phyloP scores from a whole-genome alignment of 2,329 filamentous ascomycete genomes.

The Neodidymelliopsis sp. region DNA sequence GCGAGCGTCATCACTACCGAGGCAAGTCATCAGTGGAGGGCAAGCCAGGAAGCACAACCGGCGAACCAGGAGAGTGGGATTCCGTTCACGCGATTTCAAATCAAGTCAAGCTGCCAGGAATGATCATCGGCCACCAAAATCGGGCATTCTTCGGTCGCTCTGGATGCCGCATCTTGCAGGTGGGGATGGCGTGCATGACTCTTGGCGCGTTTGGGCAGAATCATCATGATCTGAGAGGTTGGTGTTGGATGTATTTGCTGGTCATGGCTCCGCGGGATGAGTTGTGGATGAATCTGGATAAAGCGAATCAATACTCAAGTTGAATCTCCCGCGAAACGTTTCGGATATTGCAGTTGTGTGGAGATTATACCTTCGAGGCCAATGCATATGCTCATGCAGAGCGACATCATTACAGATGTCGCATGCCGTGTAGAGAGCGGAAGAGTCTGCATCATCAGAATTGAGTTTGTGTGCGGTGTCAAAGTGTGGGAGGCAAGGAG shows the following conservation, averaged over 20 bases:
- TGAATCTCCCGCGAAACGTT: constrained; percentile 2
- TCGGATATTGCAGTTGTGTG: constrained; percentile 8
- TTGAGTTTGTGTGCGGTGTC: constrained; percentile 12
- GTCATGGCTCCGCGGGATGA: constrained; percentile 9
- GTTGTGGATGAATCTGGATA: constrained; percentile 3
- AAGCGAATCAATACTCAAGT: constrained; percentile 11
- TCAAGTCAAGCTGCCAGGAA: constrained; percentile 23
- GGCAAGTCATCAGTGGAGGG: constrained; percentile 23
- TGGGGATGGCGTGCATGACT: constrained; percentile 14
- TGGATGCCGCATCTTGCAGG: constrained; percentile 18
- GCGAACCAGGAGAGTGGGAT: constrained; percentile 12
- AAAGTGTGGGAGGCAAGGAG: constrained; percentile 7
- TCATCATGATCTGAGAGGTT: constrained; percentile 20
- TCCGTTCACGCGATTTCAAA: constrained; percentile 27
- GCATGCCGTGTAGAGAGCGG: neutral
- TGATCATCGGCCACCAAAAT: constrained; percentile 31
- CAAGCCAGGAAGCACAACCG: constrained; percentile 17
- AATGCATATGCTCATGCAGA: constrained; percentile 13
- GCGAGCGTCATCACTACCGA: constrained; percentile 22
- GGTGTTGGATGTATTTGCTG: constrained; percentile 5
- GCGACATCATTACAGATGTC: constrained; percentile 13
- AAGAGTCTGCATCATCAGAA: constrained; percentile 6
- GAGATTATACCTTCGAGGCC: constrained; percentile 9
- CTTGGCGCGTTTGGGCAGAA: constrained; percentile 27
- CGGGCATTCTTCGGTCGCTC: constrained; percentile 41